Evolutionary conservation across 2,329 filamentous ascomycete genomes (phyloP).

Genomic region (Acrocalymma vagum): DNA sequence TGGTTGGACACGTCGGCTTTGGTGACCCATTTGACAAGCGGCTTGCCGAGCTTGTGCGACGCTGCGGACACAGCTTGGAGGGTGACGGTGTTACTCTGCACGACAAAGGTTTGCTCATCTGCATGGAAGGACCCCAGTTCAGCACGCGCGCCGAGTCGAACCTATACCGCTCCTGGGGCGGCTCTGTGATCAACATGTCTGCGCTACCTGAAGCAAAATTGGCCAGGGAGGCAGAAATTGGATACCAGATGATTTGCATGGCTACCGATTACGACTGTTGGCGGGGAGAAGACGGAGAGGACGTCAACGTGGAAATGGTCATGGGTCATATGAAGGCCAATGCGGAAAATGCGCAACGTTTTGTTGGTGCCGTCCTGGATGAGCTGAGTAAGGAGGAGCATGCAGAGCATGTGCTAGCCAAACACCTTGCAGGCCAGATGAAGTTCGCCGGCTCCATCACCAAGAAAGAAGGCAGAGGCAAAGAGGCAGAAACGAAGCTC

Average conservation of each 20-base stretch:
- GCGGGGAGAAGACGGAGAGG: slow-evolving; percentile 76
- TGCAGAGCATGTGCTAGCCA: slow-evolving; percentile 76
- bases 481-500: slow-evolving; percentile 80
- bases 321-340: slow-evolving; percentile 97
- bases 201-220: slow-evolving; percentile 95
- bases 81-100: slow-evolving; percentile 88
- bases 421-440: slow-evolving; percentile 79
- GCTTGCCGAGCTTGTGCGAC: slow-evolving; percentile 78
- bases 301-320: slow-evolving; percentile 95
- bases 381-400: slow-evolving; percentile 82
- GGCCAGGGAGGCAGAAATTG: slow-evolving; percentile 93
- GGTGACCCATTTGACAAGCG: slow-evolving; percentile 91
- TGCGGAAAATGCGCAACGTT: slow-evolving; percentile 81
- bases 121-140: slow-evolving; percentile 99
- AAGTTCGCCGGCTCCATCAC: slow-evolving; percentile 86
- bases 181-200: slow-evolving; percentile 98
- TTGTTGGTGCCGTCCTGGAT: slow-evolving; percentile 88
- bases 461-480: slow-evolving; percentile 75
- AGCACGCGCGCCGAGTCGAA: slow-evolving; percentile 94
- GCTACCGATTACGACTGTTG: slow-evolving; percentile 99
- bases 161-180: slow-evolving; percentile 94
- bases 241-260: slow-evolving; percentile 99
- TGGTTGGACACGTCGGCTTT: slow-evolving; percentile 94
- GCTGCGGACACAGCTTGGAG: slow-evolving; percentile 78
- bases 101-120: slow-evolving; percentile 83